These are phyloP conservation scores for Lachancea dasiensis DNA, from an alignment of 805 yeast genomes.

Conservation along the genomic window DNA sequence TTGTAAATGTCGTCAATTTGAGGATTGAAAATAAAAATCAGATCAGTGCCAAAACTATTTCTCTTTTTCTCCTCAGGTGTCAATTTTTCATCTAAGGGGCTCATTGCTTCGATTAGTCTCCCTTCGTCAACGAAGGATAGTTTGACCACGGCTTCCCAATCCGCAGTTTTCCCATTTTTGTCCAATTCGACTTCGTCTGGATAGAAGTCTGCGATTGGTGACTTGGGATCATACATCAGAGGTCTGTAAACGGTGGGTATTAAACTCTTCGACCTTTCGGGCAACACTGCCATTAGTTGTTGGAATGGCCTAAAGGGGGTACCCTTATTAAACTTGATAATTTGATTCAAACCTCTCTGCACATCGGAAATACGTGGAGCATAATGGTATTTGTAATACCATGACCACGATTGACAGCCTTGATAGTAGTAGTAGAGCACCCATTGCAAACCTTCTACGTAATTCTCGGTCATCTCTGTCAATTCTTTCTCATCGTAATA, in stretches of 20 bases:
- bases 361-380: conserved; percentile 93
- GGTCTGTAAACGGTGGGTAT: conserved; percentile 74
- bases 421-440: conserved; percentile 84
- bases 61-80: conserved; percentile 66
- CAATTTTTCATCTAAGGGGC: conserved; percentile 54
- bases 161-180: conserved; percentile 89
- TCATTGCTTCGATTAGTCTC: conserved; percentile 66
- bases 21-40: conserved; percentile 68
- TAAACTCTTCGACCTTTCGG: conserved; percentile 78
- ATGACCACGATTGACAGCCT: conserved; percentile 93
- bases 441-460: conserved; percentile 96
- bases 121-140: conserved; percentile 86
- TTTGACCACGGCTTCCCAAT: conserved; percentile 97
- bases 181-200: conserved; percentile 85
- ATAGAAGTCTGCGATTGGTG: conserved; percentile 87
- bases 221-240: conserved; percentile 76
- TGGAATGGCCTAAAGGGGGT: conserved; percentile 87
- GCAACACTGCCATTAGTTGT: conserved; percentile 95
- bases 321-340: conserved; percentile 60
- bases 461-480: conserved; percentile 64
- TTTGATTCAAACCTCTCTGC: conserved; percentile 58
- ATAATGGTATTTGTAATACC: conserved; percentile 88
- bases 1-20: conserved; percentile 61
- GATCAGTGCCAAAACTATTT: conserved; percentile 67
- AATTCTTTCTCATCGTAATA: conserved; percentile 55